phyloP scores from a whole-genome alignment of 2,329 filamentous ascomycete species.

The Zymoseptoria ardabiliae region DNA sequence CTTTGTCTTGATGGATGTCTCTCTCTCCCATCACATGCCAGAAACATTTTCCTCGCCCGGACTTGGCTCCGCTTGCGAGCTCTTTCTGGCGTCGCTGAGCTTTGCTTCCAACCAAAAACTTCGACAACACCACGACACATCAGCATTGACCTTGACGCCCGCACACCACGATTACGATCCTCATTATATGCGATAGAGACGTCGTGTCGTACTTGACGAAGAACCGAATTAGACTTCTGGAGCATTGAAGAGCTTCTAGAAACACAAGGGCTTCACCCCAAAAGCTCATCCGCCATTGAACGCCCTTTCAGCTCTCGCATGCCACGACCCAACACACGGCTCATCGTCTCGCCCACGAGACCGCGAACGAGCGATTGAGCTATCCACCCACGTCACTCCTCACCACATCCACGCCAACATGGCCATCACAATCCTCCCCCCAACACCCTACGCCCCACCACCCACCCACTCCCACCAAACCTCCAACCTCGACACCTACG shows the following conservation, averaged over 20 bases:
- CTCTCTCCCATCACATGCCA: background rate
- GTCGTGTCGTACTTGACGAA: too few species aligned
- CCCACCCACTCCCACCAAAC: constrained; percentile 12
- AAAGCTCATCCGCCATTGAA: too few species aligned
- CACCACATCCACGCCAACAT: constrained; percentile 31
- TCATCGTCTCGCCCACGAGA: too few species aligned
- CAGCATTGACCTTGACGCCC: background rate
- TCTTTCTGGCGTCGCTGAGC: background rate
- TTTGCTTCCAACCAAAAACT: background rate
- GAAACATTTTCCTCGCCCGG: background rate
- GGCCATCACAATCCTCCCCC: constrained; percentile 54
- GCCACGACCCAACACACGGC: too few species aligned
- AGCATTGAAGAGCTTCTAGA: too few species aligned
- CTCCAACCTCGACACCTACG: constrained; percentile 19
- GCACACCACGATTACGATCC: too few species aligned
- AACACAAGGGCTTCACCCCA: too few species aligned
- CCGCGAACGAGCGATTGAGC: too few species aligned
- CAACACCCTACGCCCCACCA: constrained; percentile 34
- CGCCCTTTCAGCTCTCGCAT: too few species aligned
- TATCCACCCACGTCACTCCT: too few species aligned
- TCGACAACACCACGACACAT: background rate
- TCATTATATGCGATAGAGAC: too few species aligned
- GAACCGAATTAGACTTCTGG: too few species aligned
- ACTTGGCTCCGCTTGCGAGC: background rate
- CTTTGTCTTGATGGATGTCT: background rate